Conservation (phyloP, 768 basidiomycete genomes). For the Lactifluus hygrophoroides region DNA sequence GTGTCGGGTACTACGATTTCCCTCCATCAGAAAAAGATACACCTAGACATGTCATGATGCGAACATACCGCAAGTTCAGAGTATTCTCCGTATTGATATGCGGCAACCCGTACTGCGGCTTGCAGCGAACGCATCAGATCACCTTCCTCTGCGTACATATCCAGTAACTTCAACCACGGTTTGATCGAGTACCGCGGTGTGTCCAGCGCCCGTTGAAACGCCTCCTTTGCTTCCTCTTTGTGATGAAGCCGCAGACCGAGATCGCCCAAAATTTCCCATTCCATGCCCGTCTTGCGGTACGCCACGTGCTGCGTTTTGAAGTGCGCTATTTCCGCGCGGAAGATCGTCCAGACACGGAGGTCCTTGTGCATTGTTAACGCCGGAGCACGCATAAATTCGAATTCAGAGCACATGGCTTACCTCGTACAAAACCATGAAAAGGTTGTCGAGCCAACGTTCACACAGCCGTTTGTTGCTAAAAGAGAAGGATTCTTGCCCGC, state of each 20-base stretch:
- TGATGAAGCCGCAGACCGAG: conserved; percentile 89
- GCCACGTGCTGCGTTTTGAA: conserved; percentile 99
- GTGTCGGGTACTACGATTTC: conserved; percentile 67
- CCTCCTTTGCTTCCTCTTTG: conserved; percentile 98
- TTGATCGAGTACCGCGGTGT: conserved; percentile 78
- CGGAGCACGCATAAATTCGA: neutral
- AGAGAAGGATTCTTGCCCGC: conserved; percentile 59
- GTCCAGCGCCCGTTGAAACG: conserved; percentile 91
- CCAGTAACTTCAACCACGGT: conserved; percentile 89
- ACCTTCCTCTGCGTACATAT: conserved; percentile 95
- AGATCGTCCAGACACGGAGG: conserved; percentile 96
- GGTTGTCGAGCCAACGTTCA: conserved; percentile 94
- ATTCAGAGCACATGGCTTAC: conserved; percentile 33
- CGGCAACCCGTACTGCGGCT: conserved; percentile 85
- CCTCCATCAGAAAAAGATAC: neutral
- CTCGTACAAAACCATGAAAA: conserved; percentile 98
- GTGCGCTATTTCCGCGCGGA: conserved; percentile 95
- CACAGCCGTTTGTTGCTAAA: conserved; percentile 96
- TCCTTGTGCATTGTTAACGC: conserved; percentile 47
- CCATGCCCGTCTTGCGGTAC: conserved; percentile 91
- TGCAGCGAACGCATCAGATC: conserved; percentile 88
- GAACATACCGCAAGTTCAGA: conserved; percentile 74
- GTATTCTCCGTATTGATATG: conserved; percentile 87
- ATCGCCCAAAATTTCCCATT: conserved; percentile 98
- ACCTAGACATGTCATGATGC: neutral